Evolutionary conservation across 768 basidiomycete genomes (phyloP).

Genomic region (Suillus luteus): DNA sequence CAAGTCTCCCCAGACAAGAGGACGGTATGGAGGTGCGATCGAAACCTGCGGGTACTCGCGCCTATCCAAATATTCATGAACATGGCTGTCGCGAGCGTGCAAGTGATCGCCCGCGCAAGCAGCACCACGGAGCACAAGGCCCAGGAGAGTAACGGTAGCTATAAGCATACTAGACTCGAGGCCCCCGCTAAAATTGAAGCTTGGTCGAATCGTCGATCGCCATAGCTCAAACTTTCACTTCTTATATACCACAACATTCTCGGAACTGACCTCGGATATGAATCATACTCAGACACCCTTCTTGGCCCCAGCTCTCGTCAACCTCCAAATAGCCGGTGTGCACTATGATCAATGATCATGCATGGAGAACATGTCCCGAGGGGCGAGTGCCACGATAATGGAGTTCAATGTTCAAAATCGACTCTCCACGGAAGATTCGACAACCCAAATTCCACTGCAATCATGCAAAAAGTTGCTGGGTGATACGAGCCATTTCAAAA

Average conservation of each 20-base stretch:
- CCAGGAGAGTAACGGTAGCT: conserved; percentile 17
- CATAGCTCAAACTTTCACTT: neutral
- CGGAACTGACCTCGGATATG: conserved; percentile 3
- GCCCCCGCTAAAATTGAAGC: neutral
- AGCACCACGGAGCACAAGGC: conserved; percentile 13
- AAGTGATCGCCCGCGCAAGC: conserved; percentile 23
- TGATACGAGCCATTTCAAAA: no score
- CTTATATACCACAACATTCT: neutral
- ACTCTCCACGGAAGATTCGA: neutral
- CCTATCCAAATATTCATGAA: conserved; percentile 34
- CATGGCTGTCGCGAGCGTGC: conserved; percentile 27
- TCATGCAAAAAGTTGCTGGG: no score
- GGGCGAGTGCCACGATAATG: neutral
- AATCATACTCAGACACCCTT: neutral
- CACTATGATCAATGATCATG: no score
- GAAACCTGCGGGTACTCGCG: conserved; percentile 43
- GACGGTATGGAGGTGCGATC: conserved; percentile 59
- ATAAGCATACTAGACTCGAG: conserved; percentile 15
- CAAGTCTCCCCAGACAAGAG: conserved; percentile 85
- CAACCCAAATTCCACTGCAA: neutral
- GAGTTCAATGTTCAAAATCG: neutral
- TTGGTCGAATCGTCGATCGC: neutral
- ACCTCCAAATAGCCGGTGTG: no score
- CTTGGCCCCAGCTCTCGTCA: neutral
- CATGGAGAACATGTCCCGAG: no score